Evolutionary conservation across 371 early-diverging fungal species (phyloP).

Genomic region (Mortierella sp.): DNA sequence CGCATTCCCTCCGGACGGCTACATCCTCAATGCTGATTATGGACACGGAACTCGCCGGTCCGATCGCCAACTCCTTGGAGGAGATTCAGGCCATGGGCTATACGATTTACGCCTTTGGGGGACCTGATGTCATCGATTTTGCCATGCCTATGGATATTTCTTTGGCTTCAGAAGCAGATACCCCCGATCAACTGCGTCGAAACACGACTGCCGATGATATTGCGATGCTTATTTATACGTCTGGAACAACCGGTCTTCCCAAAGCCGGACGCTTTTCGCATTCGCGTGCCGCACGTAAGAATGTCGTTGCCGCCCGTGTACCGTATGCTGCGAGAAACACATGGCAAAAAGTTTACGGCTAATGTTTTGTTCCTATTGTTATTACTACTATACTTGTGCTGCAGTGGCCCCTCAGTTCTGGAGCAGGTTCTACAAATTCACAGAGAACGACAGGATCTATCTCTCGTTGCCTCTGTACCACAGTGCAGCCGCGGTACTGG

Average conservation of each 20-base stretch:
- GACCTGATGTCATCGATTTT: slow-evolving; percentile 20
- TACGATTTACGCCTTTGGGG: slow-evolving; percentile 27
- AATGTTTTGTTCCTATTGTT: neutral
- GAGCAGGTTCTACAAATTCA: slow-evolving; percentile 17
- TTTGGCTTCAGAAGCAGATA: slow-evolving; percentile 12
- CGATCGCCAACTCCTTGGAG: slow-evolving; percentile 19
- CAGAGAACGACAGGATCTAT: slow-evolving; percentile 36
- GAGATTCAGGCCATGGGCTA: slow-evolving; percentile 39
- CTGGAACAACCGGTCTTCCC: slow-evolving; percentile 86
- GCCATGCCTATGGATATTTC: slow-evolving; percentile 25
- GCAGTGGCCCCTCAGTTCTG: slow-evolving; percentile 29
- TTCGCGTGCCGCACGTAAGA: slow-evolving; percentile 26
- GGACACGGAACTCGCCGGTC: slow-evolving; percentile 30
- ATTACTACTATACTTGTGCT: too few relatives aligned
- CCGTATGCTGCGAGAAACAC: too few relatives aligned
- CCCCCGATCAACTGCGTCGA: slow-evolving; percentile 35
- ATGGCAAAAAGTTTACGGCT: neutral
- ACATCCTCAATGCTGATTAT: slow-evolving; percentile 30
- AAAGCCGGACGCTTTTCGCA: slow-evolving; percentile 47
- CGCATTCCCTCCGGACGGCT: slow-evolving; percentile 39
- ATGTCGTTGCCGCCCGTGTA: too few relatives aligned
- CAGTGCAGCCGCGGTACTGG: slow-evolving; percentile 31
- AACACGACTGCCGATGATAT: slow-evolving; percentile 62
- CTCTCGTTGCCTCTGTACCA: slow-evolving; percentile 42
- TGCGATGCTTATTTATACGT: slow-evolving; percentile 94